Evolutionary conservation across 306 rosid species (phyloP).

Genomic region (Citrullus mucosospermus): DNA sequence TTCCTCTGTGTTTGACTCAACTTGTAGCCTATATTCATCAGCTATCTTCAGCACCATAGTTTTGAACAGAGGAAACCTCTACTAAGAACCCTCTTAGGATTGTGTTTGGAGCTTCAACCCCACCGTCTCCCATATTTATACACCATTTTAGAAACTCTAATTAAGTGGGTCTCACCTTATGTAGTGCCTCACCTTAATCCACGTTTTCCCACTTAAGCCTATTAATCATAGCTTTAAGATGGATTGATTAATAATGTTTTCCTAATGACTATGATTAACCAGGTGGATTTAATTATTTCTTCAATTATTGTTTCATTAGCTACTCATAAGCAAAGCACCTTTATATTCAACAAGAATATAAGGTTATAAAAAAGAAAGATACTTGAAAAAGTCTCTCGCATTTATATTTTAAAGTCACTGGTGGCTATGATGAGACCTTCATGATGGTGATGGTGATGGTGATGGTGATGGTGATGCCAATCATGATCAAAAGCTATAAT

Average conservation of each 20-base stretch:
- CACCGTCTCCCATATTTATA: not conserved
- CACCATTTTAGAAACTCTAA: constrained; percentile 4
- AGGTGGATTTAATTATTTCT: constrained; percentile 7
- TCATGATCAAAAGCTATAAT: constrained; percentile 4
- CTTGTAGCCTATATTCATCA: constrained; percentile 28
- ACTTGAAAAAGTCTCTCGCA: constrained; percentile 7
- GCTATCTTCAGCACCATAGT: constrained; percentile 51
- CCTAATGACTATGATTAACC: constrained; percentile 6
- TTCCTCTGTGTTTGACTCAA: not conserved
- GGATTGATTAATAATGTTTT: constrained; percentile 1
- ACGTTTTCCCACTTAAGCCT: constrained; percentile 7
- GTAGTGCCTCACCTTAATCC: constrained; percentile 6
- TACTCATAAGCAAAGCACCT: constrained; percentile 8
- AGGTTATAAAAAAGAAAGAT: constrained; percentile 9
- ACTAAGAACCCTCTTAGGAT: not conserved
- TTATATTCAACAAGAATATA: constrained; percentile 9
- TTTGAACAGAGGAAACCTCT: constrained; percentile 1
- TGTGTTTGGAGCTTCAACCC: constrained; percentile 6
- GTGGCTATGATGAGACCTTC: constrained; percentile 12
- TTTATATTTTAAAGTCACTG: constrained; percentile 10
- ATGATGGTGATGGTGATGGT: constrained; percentile 4
- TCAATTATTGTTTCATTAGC: constrained; percentile 12
- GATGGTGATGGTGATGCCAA: constrained; percentile 15
- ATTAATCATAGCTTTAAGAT: constrained; percentile 11
- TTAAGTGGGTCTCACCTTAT: constrained; percentile 3